A percentile compares a stretch with the other conserved stretches of the same genome.
phyloP scores from a whole-genome alignment of 2,329 filamentous ascomycete genomes.

The Talaromyces islandicus region DNA sequence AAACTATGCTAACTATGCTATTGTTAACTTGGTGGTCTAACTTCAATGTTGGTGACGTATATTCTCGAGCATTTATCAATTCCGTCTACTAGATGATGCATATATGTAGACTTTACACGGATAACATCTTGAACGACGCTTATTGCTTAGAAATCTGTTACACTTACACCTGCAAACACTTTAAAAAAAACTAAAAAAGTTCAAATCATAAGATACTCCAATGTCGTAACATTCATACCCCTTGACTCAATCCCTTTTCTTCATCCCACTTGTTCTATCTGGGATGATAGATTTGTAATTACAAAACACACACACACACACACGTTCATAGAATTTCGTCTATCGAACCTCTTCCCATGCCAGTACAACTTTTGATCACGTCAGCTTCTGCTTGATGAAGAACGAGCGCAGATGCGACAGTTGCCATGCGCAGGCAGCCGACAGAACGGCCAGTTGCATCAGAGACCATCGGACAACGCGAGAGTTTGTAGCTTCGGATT shows the following conservation, averaged over 20 bases:
- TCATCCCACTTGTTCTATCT: conserved; percentile 16
- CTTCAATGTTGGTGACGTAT: background rate
- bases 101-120: background rate
- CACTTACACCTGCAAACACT: background rate
- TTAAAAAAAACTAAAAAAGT: background rate
- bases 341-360: background rate
- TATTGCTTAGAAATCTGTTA: background rate
- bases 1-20: background rate
- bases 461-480: conserved; percentile 92
- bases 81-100: background rate
- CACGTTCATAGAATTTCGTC: background rate
- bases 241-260: conserved; percentile 10
- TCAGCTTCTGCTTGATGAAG: conserved; percentile 99
- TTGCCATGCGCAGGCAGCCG: conserved; percentile 91
- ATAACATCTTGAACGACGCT: background rate
- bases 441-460: conserved; percentile 79
- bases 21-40: background rate
- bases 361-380: conserved; percentile 46
- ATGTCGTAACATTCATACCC: background rate
- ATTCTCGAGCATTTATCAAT: background rate
- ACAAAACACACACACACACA: no score
- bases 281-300: background rate
- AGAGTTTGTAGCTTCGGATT: conserved; percentile 87
- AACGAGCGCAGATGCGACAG: conserved; percentile 90
- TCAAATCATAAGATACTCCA: background rate